Conservation (phyloP, 1,284 basidiomycete genomes). For the Heterobasidion irregulare region DNA sequence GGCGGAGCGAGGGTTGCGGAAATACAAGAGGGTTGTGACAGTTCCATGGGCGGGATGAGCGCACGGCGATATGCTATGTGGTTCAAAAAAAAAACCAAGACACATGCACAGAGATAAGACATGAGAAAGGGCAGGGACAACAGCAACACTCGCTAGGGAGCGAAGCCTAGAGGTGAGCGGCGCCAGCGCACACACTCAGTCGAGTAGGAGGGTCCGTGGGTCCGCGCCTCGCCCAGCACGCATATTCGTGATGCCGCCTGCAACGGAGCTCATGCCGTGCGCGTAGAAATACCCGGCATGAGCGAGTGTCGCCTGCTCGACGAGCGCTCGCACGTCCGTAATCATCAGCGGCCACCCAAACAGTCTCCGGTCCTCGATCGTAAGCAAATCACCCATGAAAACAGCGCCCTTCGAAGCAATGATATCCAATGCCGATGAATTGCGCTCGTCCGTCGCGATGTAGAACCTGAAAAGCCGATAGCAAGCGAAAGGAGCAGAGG, state of each 20-base stretch:
- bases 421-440: conserved; percentile 23
- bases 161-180: too few relatives aligned
- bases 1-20: too few relatives aligned
- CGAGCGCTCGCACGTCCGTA: conserved; percentile 34
- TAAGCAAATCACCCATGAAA: conserved; percentile 33
- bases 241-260: conserved; percentile 33
- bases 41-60: too few relatives aligned
- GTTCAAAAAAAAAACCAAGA: too few relatives aligned
- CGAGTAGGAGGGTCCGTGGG: conserved; percentile 22
- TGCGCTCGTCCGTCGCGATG: conserved; percentile 39
- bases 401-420: conserved; percentile 28
- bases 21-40: too few relatives aligned
- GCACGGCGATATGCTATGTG: too few relatives aligned
- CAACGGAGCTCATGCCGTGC: conserved; percentile 32
- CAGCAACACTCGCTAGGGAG: too few relatives aligned
- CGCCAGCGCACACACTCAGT: conserved; percentile 5
- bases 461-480: conserved; percentile 26
- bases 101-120: too few relatives aligned
- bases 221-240: conserved; percentile 30
- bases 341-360: conserved; percentile 35
- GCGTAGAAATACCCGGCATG: conserved; percentile 35
- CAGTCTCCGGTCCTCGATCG: conserved; percentile 26
- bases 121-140: too few relatives aligned
- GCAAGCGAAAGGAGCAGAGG: background rate
- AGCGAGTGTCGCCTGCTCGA: conserved; percentile 34